Percentiles rank a stretch among this genome's conserved stretches.
These are phyloP conservation scores for Trypanosoma brucei DNA, from an alignment of 208 protist genomes.

Conservation along the genomic window DNA sequence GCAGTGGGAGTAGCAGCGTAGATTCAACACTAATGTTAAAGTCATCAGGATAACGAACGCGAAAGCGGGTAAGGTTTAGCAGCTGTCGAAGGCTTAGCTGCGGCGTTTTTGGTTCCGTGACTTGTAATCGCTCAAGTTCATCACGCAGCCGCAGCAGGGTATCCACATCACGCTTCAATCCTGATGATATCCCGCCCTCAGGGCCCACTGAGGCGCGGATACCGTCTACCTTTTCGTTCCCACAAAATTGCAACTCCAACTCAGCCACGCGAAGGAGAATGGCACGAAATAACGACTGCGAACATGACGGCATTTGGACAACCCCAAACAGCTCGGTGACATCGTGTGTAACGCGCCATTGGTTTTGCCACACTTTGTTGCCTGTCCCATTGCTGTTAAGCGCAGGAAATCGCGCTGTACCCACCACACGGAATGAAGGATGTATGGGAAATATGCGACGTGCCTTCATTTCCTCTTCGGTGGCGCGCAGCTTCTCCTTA, in stretches of 20 bases:
- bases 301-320: constrained; percentile 61
- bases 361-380: constrained; percentile 10
- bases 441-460: constrained; percentile 78
- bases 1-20: constrained; percentile 65
- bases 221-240: background rate
- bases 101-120: constrained; percentile 61
- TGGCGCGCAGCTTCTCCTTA: constrained; percentile 35
- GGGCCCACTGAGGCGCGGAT: constrained; percentile 1
- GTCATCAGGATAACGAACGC: constrained; percentile 53
- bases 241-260: constrained; percentile 26
- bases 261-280: constrained; percentile 46
- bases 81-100: constrained; percentile 70
- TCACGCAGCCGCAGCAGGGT: constrained; percentile 45
- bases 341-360: constrained; percentile 77
- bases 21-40: constrained; percentile 44
- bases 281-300: constrained; percentile 32
- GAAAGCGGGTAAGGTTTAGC: constrained; percentile 52
- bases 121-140: constrained; percentile 43
- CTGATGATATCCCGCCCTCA: background rate
- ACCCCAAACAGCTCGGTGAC: constrained; percentile 87
- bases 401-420: constrained; percentile 55
- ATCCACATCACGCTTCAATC: constrained; percentile 21
- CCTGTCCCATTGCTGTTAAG: constrained; percentile 9
- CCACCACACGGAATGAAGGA: constrained; percentile 88
- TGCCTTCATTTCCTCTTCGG: constrained; percentile 46